These are phyloP conservation scores for Solanum pimpinellifolium DNA, from an alignment of 257 asterid species.

Conservation along the genomic window DNA sequence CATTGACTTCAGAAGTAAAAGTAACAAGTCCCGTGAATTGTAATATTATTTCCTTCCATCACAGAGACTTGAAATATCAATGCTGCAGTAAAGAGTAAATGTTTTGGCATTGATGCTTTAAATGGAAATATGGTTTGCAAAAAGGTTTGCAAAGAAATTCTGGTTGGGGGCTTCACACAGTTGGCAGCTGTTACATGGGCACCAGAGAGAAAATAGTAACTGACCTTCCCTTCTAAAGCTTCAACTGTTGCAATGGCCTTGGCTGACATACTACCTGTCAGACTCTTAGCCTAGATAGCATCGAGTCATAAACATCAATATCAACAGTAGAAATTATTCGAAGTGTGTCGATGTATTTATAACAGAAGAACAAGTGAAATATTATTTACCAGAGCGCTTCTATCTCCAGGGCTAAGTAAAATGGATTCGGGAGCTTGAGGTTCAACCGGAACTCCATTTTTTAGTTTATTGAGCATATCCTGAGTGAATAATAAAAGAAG, in stretches of 20 bases:
- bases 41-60: neutral
- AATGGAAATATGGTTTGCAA: neutral
- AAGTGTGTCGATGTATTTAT: neutral
- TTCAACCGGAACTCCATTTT: conserved; percentile 63
- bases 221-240: conserved; percentile 86
- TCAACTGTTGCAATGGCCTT: conserved; percentile 59
- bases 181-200: neutral
- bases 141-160: neutral
- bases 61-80: neutral
- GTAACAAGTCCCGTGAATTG: neutral
- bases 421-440: conserved; percentile 44
- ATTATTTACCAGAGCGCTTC: conserved; percentile 51
- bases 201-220: conserved; percentile 11
- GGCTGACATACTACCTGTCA: conserved; percentile 53
- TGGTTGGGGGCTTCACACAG: neutral
- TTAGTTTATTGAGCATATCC: conserved; percentile 70
- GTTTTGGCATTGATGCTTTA: neutral
- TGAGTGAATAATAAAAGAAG: conserved; percentile 1
- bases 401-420: conserved; percentile 52
- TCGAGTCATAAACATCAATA: neutral
- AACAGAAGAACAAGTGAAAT: neutral
- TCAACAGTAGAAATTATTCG: neutral
- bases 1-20: neutral
- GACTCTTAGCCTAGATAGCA: conserved; percentile 56
- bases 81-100: neutral